Evolutionary conservation across 1,139 yeast genomes (phyloP), one percentile per base, ranked within the genome.

Genomic region (Wickerhamiella pararugosa): DNA sequence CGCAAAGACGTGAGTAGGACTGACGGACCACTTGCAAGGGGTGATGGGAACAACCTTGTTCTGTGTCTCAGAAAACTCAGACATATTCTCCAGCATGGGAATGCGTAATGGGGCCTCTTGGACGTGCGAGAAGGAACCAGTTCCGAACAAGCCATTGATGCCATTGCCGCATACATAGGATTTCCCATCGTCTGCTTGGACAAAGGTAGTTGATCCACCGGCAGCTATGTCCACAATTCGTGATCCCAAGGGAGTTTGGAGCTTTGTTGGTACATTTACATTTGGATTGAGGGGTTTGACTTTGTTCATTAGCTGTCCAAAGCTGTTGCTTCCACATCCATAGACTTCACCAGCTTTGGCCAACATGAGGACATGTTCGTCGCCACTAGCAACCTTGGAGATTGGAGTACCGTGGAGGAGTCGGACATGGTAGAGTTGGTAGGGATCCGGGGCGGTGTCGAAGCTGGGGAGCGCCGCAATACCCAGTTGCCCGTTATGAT

Each of bases 131-230:
- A 69, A 86, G 43, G 77, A 66, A 25, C 83, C 86, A 40, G 75
- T 71, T 11, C 96, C 98, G 45, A 86, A 66, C 60, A 84, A 94
- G n/a, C 97, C 98, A 52, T 72, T 71, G 41, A 80, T 60, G 4
- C 97, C 95, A 53, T 76, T 76, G 25, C 98, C 98, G 63, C 86
- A 78, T 5, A 84, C 69, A 51, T 53, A 60, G 36, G 51, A 43
- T 32, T 47, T 51, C 48, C 38, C 62, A 55, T 40, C 48, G 27
- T 40, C 43, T 8, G 53, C 49, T 28, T 46, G 43, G 36, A 61
- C 53, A 60, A 69, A 83, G 1, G 90, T 70, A 1, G 87, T 69
- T 32, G 74, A 75, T 28, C 79, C 79, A 30, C 81, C 76, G 9
- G 94, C 90, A 25, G 69, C 70, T 5, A 84, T 67, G 62, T 43